These are phyloP conservation scores for Elsinoe arachidis DNA, from an alignment of 2,329 filamentous ascomycete genomes.

Conservation along the genomic window DNA sequence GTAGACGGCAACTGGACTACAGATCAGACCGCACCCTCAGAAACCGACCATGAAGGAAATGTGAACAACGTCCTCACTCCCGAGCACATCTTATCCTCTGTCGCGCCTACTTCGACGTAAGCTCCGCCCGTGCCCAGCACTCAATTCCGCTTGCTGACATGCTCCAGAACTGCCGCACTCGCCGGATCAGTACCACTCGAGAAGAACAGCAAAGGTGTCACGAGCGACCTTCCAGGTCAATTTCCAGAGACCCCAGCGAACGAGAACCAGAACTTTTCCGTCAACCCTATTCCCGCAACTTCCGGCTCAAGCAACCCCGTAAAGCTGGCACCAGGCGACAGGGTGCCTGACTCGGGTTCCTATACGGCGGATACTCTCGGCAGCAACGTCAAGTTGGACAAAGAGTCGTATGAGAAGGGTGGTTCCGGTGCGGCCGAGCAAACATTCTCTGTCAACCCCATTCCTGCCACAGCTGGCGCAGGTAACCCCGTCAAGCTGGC, in stretches of 20 bases:
- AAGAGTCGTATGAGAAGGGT: slow-evolving; percentile 77
- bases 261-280: slow-evolving; percentile 40
- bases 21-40: slow-evolving; percentile 70
- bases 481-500: slow-evolving; percentile 72
- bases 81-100: slow-evolving; percentile 66
- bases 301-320: slow-evolving; percentile 65
- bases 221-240: slow-evolving; percentile 49
- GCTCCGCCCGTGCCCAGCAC: neutral
- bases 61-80: slow-evolving; percentile 85
- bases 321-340: slow-evolving; percentile 66
- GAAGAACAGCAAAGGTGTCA: slow-evolving; percentile 29
- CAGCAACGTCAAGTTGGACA: slow-evolving; percentile 56
- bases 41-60: slow-evolving; percentile 75
- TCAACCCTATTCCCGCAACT: slow-evolving; percentile 52
- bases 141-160: too few relatives aligned
- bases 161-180: slow-evolving; percentile 56
- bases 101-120: slow-evolving; percentile 56
- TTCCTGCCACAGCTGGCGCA: slow-evolving; percentile 46
- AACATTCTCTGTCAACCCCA: slow-evolving; percentile 46
- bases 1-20: slow-evolving; percentile 86
- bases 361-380: slow-evolving; percentile 63
- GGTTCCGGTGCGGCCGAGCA: slow-evolving; percentile 41
- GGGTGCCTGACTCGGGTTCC: slow-evolving; percentile 60
- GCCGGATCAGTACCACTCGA: slow-evolving; percentile 60
- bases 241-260: slow-evolving; percentile 63